phyloP scores from a whole-genome alignment of 2,329 filamentous ascomycete genomes.

The Ilyonectria destructans region DNA sequence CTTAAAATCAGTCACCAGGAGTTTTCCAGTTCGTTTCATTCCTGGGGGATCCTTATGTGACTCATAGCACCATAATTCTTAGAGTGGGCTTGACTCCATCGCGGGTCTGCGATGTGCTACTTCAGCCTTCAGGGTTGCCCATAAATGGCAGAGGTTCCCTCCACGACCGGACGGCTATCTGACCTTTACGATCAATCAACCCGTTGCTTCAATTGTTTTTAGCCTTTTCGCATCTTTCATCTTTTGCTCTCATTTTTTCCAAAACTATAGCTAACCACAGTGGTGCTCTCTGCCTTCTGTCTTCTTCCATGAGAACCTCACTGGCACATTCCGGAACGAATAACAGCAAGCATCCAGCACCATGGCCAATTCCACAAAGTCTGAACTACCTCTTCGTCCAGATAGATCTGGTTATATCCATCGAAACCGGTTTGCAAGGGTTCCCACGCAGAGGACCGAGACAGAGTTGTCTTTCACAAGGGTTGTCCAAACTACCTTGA shows the following conservation, averaged over 20 bases:
- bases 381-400: not conserved
- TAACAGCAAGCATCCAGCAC: too few relatives aligned
- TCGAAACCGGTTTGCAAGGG: not conserved
- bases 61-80: constrained; percentile 11
- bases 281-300: too few relatives aligned
- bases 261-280: too few relatives aligned
- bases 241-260: too few relatives aligned
- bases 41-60: not conserved
- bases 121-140: constrained; percentile 1
- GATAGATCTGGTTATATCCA: not conserved
- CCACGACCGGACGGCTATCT: not conserved
- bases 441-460: not conserved
- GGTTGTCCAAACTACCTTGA: constrained; percentile 8
- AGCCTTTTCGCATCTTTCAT: too few relatives aligned
- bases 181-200: not conserved
- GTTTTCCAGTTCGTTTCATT: not conserved
- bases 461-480: not conserved
- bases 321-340: too few relatives aligned
- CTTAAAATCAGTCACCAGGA: not conserved
- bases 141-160: not conserved
- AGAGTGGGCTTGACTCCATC: constrained; percentile 23
- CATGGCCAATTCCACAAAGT: constrained; percentile 19
- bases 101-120: not conserved
- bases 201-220: too few relatives aligned
- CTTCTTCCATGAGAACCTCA: too few relatives aligned